Evolutionary conservation across 2,329 filamentous ascomycete species (phyloP).

Genomic region (Dactylonectria macrodidyma): DNA sequence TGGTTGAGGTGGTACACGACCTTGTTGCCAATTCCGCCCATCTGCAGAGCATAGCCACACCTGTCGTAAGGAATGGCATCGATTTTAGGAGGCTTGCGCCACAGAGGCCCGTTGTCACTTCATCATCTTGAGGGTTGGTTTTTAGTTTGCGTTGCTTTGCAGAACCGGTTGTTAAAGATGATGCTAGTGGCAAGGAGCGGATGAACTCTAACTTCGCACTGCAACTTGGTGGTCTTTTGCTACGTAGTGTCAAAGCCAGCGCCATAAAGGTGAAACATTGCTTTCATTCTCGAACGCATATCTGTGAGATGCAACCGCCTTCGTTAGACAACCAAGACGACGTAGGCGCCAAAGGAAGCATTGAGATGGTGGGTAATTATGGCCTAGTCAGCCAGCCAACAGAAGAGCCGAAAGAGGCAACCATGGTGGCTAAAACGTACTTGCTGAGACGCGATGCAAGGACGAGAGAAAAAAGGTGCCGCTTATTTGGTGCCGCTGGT

Average conservation of each 20-base stretch:
- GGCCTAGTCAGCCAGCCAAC: slow-evolving; percentile 7
- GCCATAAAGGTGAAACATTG: neutral
- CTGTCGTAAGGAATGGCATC: slow-evolving; percentile 12
- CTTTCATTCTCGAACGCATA: slow-evolving; percentile 1
- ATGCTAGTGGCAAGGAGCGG: too few relatives aligned
- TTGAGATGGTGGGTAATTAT: neutral
- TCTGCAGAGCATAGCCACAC: slow-evolving; percentile 18
- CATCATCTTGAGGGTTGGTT: neutral
- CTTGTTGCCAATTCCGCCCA: slow-evolving; percentile 7
- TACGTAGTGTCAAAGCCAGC: neutral
- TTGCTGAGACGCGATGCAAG: slow-evolving; percentile 17
- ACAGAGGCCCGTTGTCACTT: neutral
- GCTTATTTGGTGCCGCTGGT: neutral
- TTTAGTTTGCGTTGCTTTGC: neutral
- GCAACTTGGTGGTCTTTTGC: neutral
- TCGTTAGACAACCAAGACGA: neutral
- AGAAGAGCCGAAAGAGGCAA: slow-evolving; percentile 8
- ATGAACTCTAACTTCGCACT: neutral
- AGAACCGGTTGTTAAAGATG: too few relatives aligned
- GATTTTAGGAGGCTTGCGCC: slow-evolving; percentile 5
- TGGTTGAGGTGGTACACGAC: slow-evolving; percentile 3
- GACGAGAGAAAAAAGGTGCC: slow-evolving; percentile 4
- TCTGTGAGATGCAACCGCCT: slow-evolving; percentile 4
- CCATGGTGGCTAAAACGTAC: slow-evolving; percentile 26
- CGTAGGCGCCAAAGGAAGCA: slow-evolving; percentile 7